Evolutionary conservation across 2,329 filamentous ascomycete genomes (phyloP).

Genomic region (Dactylellina drechsleri): DNA sequence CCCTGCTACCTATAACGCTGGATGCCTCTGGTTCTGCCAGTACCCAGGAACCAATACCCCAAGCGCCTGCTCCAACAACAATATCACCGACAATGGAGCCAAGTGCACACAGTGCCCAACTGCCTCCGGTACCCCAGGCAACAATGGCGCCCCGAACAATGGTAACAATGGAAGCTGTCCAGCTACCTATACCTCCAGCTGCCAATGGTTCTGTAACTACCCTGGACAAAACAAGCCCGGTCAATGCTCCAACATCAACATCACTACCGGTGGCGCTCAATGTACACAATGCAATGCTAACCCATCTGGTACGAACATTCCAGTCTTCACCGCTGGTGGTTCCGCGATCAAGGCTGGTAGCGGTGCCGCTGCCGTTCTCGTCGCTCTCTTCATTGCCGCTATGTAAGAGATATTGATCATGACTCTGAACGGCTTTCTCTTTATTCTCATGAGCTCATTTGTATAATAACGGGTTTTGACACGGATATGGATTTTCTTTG

Average conservation of each 20-base stretch:
- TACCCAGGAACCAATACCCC: not conserved
- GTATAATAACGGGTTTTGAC: too few species aligned
- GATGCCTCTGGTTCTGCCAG: not conserved
- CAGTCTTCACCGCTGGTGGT: not conserved
- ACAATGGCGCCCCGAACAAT: too few species aligned
- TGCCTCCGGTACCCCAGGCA: too few species aligned
- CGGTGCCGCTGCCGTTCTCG: not conserved
- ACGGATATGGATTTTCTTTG: too few species aligned
- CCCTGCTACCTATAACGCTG: not conserved
- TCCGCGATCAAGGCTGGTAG: not conserved
- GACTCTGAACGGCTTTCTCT: too few species aligned
- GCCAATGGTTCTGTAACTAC: not conserved
- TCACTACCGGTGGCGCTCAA: not conserved
- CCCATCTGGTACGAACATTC: not conserved
- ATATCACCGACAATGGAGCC: not conserved
- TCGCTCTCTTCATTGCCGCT: not conserved
- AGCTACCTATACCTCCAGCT: not conserved
- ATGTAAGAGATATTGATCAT: not conserved
- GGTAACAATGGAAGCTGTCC: not conserved
- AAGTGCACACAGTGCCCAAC: not conserved
- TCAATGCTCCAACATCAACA: not conserved
- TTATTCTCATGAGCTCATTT: too few species aligned
- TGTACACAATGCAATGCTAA: not conserved
- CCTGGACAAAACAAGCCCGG: not conserved
- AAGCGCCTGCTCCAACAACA: slow-evolving; percentile 1